Base-by-base conservation (phyloP, 768 basidiomycete genomes). In the Termitomyces sp. region DNA sequence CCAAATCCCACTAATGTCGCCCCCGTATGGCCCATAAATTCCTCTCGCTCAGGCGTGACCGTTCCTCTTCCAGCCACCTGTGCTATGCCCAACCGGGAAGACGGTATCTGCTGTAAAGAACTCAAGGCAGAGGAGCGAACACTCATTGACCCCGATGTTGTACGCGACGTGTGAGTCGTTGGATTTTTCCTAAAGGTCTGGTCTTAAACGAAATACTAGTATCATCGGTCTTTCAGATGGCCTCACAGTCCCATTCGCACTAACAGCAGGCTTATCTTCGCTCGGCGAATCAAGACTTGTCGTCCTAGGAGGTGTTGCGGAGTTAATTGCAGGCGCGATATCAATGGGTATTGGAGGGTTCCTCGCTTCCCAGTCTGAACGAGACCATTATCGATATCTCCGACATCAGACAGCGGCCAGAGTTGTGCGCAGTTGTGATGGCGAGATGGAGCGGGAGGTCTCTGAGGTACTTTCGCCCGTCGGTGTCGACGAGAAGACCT, bases 261-360 rank as follows among this genome's bases (percentile, higher is more conserved):
- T 96, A 36, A 84, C 94, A 2, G 94, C 94, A 5, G 94, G 94
- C 52, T 80, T 95, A 23, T 90, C 91, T 11, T 88, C 94, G 11
- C 79, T 97, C 36, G 95, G 95, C 44, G 85, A 90, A 56, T 94
- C 92, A 7, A 84, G 80, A 52, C 80, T 98, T n/a, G 97, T 99
- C 58, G 88, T 96, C 46, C 81, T 96, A 27, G 96, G 94, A 51
- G 97, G 97, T 15, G 74, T 97, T 33, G 96, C 97, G 1, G 97
- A 99, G 68, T 86, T 99, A 60, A 92, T 96, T 54, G 93, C 95
- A 1, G 97, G 97, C 6, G 91, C 95, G 12, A 91, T 98, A 43
- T 94, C 91, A 2, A 99, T 99, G 96, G 97, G 97, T 57, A 90
- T 99, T 38, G 97, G 97, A 50, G 96, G 96, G 18, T 98, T 96